Percentiles rank a stretch among this genome's conserved stretches.
Conservation (phyloP, 305 asterid species). For the Fraxinus baroniana region DNA sequence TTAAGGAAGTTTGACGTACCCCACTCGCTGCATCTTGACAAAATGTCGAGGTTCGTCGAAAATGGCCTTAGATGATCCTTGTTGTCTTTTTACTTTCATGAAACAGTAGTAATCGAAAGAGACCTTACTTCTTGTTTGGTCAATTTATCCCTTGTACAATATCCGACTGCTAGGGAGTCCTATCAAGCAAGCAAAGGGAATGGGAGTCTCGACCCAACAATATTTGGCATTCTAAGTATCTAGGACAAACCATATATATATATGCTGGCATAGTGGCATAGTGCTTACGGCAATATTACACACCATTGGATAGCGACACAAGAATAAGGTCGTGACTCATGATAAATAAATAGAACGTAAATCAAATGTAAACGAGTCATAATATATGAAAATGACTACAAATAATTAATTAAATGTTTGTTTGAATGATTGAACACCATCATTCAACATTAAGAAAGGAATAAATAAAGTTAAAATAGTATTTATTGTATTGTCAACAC, state of each 20-base stretch:
- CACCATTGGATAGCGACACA: not conserved
- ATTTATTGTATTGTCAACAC: too few species aligned
- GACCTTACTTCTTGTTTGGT: not conserved
- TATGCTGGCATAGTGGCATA: too few species aligned
- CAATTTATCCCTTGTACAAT: not conserved
- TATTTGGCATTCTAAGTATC: not conserved
- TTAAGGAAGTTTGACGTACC: not conserved
- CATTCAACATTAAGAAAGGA: not conserved
- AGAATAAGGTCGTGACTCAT: not conserved
- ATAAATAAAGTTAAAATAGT: too few species aligned
- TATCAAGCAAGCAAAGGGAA: not conserved
- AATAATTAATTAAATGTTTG: not conserved
- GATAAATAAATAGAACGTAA: not conserved
- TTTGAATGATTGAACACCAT: not conserved
- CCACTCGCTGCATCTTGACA: not conserved
- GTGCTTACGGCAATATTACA: not conserved
- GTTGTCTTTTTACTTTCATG: not conserved
- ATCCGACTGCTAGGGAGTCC: not conserved
- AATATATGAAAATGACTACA: too few species aligned
- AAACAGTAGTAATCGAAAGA: not conserved
- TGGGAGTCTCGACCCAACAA: not conserved
- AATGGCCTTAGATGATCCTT: not conserved
- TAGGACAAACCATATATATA: too few species aligned
- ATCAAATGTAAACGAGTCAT: not conserved
- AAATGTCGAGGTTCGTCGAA: not conserved